Base-by-base conservation (phyloP, 768 basidiomycete genomes). In the Lactarius hengduanensis region DNA sequence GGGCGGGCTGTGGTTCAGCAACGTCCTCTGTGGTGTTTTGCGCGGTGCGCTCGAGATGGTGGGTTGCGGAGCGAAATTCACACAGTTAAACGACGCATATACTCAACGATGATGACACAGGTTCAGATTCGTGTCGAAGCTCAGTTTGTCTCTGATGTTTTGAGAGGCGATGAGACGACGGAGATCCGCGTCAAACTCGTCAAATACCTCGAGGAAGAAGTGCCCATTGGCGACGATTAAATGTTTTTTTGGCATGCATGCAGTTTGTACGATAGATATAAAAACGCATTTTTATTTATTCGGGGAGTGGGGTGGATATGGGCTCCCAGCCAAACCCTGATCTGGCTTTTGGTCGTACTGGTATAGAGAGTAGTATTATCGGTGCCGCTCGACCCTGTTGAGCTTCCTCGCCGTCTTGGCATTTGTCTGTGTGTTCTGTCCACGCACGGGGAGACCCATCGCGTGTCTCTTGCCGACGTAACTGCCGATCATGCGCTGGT, bases 1-100 rank as follows among this genome's bases (percentile, higher is more conserved):
- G 73, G 94, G 94, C 20, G 96, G 94, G 1, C 78, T 99, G 41
- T 97, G 94, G 93, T 98, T 95, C 76, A 95, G 92, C 77, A 98
- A 98, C 77, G 89, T 98, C 53, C 80, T 97, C 1, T 96, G 95
- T 73, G 97, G 97, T 5, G 96, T 98, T 9, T 77, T 98, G 58
- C 81, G 96, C 61, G 97, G 97, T 3, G 86, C 95, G 41, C 76
- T 99, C 59, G 97, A 99, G 80, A 98, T 99, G 97, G 97, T 97
- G 72, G 68, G 83, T 77, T 26, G 10, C 57, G 18, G 32, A 47
- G 53, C n/a, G 32, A 54, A 43, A 22, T 59, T 64, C n/a, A 18
- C 38, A 32, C 40, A 8, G 18, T 43, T 20, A 0, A 43, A 8
- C 2, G 43, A 26, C 22, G 15, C 47, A 5, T 2, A 15, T 26